phyloP scores from a whole-genome alignment of 441 rosid genomes.

The Theobroma grandiflorum region DNA sequence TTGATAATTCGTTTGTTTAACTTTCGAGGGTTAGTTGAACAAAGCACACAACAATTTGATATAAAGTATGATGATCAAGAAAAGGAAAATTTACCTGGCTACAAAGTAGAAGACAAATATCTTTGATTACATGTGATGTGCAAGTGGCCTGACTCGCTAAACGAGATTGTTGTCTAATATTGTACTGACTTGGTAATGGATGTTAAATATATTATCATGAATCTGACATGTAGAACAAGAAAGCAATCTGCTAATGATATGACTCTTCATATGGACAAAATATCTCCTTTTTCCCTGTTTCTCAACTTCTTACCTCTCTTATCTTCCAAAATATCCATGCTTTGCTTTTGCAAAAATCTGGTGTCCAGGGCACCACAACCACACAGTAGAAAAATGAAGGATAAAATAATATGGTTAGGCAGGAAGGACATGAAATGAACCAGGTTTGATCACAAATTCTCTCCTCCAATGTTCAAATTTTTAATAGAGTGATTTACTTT shows the following conservation, averaged over 20 bases:
- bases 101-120: not conserved
- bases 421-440: conserved; percentile 9
- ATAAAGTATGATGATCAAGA: not conserved
- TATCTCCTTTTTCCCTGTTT: not conserved
- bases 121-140: not conserved
- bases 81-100: conserved; percentile 10
- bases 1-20: conserved; percentile 8
- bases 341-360: conserved; percentile 8
- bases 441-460: not conserved
- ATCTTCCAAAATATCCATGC: conserved; percentile 7
- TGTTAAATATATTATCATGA: not conserved
- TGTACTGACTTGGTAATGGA: not conserved
- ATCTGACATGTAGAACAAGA: not conserved
- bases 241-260: not conserved
- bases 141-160: not conserved
- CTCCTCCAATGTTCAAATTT: not conserved
- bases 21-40: not conserved
- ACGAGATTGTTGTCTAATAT: not conserved
- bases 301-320: not conserved
- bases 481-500: conserved; percentile 5
- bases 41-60: not conserved
- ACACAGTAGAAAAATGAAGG: not conserved
- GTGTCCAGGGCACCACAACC: not conserved
- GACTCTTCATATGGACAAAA: not conserved
- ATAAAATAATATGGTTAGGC: not conserved